Conservation (phyloP, 1,284 basidiomycete genomes). For the Naganishia liquefaciens region DNA sequence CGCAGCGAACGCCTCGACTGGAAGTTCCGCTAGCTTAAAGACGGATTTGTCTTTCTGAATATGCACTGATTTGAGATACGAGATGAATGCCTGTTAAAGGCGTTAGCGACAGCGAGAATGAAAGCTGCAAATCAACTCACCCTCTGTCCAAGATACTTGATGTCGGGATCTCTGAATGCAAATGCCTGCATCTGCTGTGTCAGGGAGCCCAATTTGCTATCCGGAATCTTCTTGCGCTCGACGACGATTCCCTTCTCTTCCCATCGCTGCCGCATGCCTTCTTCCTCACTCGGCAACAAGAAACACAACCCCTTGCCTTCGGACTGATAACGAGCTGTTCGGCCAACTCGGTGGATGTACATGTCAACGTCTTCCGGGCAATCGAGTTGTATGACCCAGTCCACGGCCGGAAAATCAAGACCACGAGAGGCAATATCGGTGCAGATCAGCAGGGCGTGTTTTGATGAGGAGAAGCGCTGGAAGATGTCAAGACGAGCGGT, state of each 20-base stretch:
- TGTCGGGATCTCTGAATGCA: constrained; percentile 92
- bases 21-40: constrained; percentile 82
- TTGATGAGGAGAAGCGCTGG: constrained; percentile 73
- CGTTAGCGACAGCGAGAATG: constrained; percentile 23
- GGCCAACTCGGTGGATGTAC: constrained; percentile 94
- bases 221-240: constrained; percentile 83
- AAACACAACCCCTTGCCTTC: constrained; percentile 85
- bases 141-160: constrained; percentile 94
- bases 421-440: constrained; percentile 98
- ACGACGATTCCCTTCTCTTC: constrained; percentile 73
- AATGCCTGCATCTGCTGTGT: constrained; percentile 88
- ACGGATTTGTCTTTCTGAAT: constrained; percentile 92
- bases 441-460: constrained; percentile 80
- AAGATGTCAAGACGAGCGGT: constrained; percentile 80
- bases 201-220: constrained; percentile 80
- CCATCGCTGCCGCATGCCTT: constrained; percentile 76
- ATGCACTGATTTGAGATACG: constrained; percentile 89
- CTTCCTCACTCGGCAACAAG: constrained; percentile 85
- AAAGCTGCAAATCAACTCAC: constrained; percentile 57
- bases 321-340: constrained; percentile 90
- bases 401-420: constrained; percentile 92
- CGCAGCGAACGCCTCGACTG: constrained; percentile 80
- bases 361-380: constrained; percentile 97
- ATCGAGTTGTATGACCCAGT: constrained; percentile 98
- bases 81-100: constrained; percentile 80